A percentile compares a stretch with the other conserved stretches of the same genome.
Evolutionary conservation across 768 basidiomycete genomes (phyloP).

Genomic region (Mycena pura): DNA sequence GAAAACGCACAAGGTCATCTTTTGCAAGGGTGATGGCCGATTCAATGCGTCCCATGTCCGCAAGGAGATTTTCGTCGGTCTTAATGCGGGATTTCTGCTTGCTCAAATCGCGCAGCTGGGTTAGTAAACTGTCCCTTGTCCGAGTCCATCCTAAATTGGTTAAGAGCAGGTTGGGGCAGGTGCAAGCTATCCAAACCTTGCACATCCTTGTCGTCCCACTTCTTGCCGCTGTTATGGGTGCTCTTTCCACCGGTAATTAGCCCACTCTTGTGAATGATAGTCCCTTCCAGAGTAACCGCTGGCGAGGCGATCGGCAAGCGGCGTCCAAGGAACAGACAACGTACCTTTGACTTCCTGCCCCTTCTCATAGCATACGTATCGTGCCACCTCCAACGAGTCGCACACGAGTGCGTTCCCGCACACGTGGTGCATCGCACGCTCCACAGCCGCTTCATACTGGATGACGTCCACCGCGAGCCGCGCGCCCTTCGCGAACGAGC

Average conservation of each 20-base stretch:
- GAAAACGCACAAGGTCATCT: constrained; percentile 78
- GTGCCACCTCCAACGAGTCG: constrained; percentile 93
- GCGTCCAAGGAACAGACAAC: constrained; percentile 26
- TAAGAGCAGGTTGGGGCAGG: neutral
- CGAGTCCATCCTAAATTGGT: constrained; percentile 50
- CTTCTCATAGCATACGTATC: constrained; percentile 91
- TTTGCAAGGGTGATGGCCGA: constrained; percentile 73
- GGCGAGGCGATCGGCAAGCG: neutral
- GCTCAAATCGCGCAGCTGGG: constrained; percentile 81
- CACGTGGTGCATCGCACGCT: constrained; percentile 95
- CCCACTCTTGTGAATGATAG: constrained; percentile 96
- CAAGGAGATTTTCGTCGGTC: constrained; percentile 79
- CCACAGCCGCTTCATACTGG: constrained; percentile 81
- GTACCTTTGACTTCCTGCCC: constrained; percentile 96
- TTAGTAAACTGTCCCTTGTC: constrained; percentile 71
- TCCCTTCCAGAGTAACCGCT: constrained; percentile 98
- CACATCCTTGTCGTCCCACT: constrained; percentile 95
- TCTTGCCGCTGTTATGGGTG: constrained; percentile 75
- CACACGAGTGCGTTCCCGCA: constrained; percentile 96
- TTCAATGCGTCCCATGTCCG: constrained; percentile 82
- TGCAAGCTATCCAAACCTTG: constrained; percentile 60
- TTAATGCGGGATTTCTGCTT: constrained; percentile 86
- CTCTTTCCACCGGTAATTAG: constrained; percentile 95
- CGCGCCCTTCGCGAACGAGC: constrained; percentile 88
- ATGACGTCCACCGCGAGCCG: constrained; percentile 88